These are phyloP conservation scores for Houttuynia cordata DNA, from an alignment of 164 flowering plant genomes.

Conservation along the genomic window DNA sequence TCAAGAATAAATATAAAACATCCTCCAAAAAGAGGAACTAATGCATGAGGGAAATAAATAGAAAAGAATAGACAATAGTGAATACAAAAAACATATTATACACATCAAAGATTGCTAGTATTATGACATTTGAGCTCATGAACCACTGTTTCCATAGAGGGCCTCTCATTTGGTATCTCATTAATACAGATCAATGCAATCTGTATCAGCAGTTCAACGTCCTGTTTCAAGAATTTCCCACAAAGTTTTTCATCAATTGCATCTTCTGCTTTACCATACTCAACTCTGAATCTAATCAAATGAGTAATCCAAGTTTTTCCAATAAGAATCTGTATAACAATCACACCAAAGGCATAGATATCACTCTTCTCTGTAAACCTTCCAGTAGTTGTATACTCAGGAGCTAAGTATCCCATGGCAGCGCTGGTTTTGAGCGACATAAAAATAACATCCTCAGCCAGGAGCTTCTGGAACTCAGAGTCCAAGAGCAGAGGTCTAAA, in stretches of 20 bases:
- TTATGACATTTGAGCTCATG: constrained; percentile 39
- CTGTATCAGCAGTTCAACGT: constrained; percentile 47
- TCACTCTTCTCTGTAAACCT: constrained; percentile 83
- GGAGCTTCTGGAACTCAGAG: constrained; percentile 72
- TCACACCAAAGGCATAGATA: constrained; percentile 78
- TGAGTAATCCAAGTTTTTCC: constrained; percentile 48
- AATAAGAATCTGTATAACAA: constrained; percentile 58
- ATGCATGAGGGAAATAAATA: too few relatives aligned
- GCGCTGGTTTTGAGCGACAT: constrained; percentile 80
- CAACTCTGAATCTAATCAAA: constrained; percentile 33
- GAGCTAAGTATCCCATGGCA: constrained; percentile 93
- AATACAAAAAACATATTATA: too few relatives aligned
- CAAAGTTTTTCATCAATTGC: constrained; percentile 52
- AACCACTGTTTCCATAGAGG: constrained; percentile 46
- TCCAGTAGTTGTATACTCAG: too few relatives aligned
- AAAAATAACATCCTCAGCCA: constrained; percentile 81
- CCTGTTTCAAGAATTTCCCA: constrained; percentile 50
- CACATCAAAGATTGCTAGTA: too few relatives aligned
- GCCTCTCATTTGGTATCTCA: constrained; percentile 55
- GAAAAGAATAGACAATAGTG: too few relatives aligned
- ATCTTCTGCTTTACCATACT: constrained; percentile 37
- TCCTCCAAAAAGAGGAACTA: too few relatives aligned
- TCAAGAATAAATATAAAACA: too few relatives aligned
- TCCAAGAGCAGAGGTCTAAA: too few relatives aligned
- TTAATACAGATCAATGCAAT: constrained; percentile 67